Base-by-base conservation (phyloP, 2,329 filamentous ascomycete species). In the Pyricularia grisea region DNA sequence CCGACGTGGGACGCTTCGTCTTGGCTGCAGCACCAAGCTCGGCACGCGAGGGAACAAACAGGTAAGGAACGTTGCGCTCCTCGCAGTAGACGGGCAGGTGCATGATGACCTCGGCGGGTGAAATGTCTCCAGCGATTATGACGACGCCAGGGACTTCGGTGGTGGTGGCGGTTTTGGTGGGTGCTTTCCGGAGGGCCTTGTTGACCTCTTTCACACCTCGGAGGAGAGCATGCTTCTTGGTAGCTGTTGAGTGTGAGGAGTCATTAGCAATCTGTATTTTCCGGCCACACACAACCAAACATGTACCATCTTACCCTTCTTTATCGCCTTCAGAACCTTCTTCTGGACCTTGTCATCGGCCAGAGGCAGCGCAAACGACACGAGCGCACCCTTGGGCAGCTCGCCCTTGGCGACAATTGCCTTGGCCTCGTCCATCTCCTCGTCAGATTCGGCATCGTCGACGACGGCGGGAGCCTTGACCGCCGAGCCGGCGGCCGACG, bases 201-300 rank as follows among this genome's bases (percentile, higher is more conserved):
- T 98, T 94, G 77, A 97, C 94, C 83, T 99, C 95, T 83, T 99
- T 99, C 73, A 99, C 95, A 78, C 95, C 95, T 77, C 95, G 94
- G 84, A 97, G 97, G 77, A 99, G 91, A 70, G 92, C 92, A 83
- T 96, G 96, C 82, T 93, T 89, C 83, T 97, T 97, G 75, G 95
- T 94, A 74, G 94, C 95, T 98, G 80, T 55, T 55, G 20, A 3
- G 20, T 55, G 20, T 55, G 42, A 7, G 6, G n/a, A 55, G 14
- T 55, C 3, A n/a, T 55, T 55, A 55, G 42, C 42, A 55, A 55
- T 7, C 2, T n/a, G 7, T 10, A 1, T 55, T 55, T 2, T 14
- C 0, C 9, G 20, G 10, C 42, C 42, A 55, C n/a, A 11, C 20
- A 55, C n/a, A 5, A 20, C 6, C n/a, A 65, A 65, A 63, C 42